Conservation (phyloP, 257 asterid species). For the Haberlea rhodopensis region DNA sequence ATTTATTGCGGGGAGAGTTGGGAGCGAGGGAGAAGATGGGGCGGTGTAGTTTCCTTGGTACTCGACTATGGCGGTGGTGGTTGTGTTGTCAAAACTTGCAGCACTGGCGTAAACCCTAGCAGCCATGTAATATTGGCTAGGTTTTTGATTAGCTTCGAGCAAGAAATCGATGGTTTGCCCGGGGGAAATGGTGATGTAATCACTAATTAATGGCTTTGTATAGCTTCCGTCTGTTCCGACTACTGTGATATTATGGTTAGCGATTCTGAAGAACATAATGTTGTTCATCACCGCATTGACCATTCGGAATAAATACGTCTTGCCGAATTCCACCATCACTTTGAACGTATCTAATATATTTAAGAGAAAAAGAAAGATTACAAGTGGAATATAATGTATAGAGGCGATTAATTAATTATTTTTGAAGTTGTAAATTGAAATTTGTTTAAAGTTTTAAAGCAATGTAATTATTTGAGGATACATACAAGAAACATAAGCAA, state of each 20-base stretch:
- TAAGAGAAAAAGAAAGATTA: no score
- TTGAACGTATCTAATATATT: conserved; percentile 37
- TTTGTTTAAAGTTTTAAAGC: no score
- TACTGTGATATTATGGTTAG: conserved; percentile 48
- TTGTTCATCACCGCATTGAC: conserved; percentile 56
- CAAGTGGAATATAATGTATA: background rate
- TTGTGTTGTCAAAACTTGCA: conserved; percentile 22
- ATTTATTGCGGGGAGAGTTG: conserved; percentile 25
- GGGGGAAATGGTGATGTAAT: conserved; percentile 49
- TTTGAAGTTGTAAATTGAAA: no score
- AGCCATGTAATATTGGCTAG: conserved; percentile 59
- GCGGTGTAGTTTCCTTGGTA: conserved; percentile 39
- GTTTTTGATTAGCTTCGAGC: conserved; percentile 44
- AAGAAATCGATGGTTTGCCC: conserved; percentile 62
- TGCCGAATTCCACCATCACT: conserved; percentile 39
- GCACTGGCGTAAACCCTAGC: conserved; percentile 32
- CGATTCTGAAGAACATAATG: conserved; percentile 51
- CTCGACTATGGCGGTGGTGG: conserved; percentile 40
- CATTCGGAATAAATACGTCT: conserved; percentile 50
- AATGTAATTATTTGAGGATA: no score
- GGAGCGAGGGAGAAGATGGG: conserved; percentile 33
- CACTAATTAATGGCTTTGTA: conserved; percentile 37
- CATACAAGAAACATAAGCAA: no score
- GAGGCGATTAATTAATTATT: no score
- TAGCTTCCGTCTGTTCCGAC: conserved; percentile 61